Base-by-base conservation (phyloP, 1,284 basidiomycete genomes). In the Papiliotrema nemorosa region DNA sequence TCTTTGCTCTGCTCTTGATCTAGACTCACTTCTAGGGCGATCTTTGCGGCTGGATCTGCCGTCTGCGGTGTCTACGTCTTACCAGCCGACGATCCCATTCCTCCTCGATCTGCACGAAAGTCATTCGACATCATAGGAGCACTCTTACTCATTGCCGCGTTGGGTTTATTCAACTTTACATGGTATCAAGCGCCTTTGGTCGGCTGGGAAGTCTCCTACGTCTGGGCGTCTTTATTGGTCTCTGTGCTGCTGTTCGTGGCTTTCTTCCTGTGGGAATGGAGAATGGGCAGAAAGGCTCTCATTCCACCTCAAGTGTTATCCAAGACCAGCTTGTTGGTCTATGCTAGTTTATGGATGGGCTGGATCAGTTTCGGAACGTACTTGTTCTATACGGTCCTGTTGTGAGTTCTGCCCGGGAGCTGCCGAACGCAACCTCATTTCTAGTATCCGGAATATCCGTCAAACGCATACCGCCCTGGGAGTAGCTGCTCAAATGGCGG, bases 331-430 rank as follows among this genome's bases (percentile, higher is more conserved):
- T 38, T 54, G 18, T 44, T 67, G 36, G 63, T 66, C 0, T 57
- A 63, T 37, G 49, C 56, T 5, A 53, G 53, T 14, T 48, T 67
- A 40, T 62, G 57, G 41, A 47, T 60, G 16, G 65, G 65, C n/a
- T 67, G 65, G 65, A 55, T 57, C 49, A 55, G 57, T n/a, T 62
- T 66, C 41, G 66, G 64, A 2, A 60, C 56, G 37, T 66, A 56
- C 44, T 41, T 64, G 21, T 50, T 57, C 13, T 60, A 61, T 35
- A 55, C 54, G 3, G 45, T 38, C 13, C 22, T 55, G 3, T 64
- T 64, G 54, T 62, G 22, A 55, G 54, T 59, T 9, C 5, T 31
- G 6, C 20, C 21, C 18, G 9, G 39, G 20, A 18, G 24, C 12
- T 21, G 18, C 12, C 20, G 24, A 20, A 18, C 9, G 39, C 12